phyloP scores from a whole-genome alignment of 352 stramenopile genomes.

The Globisporangium iwayamae region DNA sequence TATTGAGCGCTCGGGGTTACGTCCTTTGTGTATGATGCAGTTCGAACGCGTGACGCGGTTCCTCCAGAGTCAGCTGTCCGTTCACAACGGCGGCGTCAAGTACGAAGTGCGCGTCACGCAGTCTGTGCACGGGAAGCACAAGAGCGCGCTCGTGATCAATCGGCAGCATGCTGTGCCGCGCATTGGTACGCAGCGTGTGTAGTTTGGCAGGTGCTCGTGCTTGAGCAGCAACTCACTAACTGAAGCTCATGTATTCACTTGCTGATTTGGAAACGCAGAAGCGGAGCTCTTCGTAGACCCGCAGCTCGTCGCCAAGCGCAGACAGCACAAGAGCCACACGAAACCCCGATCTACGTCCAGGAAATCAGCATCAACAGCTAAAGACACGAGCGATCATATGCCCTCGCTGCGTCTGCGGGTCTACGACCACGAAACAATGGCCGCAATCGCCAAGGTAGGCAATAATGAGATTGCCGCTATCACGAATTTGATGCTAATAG shows the following conservation, averaged over 20 bases:
- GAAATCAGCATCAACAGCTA: slow-evolving; percentile 20
- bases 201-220: not conserved
- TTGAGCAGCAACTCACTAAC: not conserved
- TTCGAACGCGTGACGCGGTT: slow-evolving; percentile 47
- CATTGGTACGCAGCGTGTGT: slow-evolving; percentile 35
- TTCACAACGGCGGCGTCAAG: slow-evolving; percentile 12
- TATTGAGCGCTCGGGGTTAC: not conserved
- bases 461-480: too few relatives aligned
- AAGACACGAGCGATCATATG: slow-evolving; percentile 9
- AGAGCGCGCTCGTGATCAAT: slow-evolving; percentile 58
- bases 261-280: slow-evolving; percentile 22
- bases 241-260: not conserved
- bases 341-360: not conserved
- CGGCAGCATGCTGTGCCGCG: slow-evolving; percentile 39
- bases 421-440: slow-evolving; percentile 39
- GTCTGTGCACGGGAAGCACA: slow-evolving; percentile 12
- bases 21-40: slow-evolving; percentile 17
- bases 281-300: slow-evolving; percentile 50
- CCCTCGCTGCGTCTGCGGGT: slow-evolving; percentile 33
- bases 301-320: slow-evolving; percentile 18
- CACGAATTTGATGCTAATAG: not conserved
- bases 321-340: not conserved
- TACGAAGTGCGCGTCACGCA: slow-evolving; percentile 49
- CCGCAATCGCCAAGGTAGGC: slow-evolving; percentile 33
- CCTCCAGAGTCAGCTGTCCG: slow-evolving; percentile 37